Evolutionary conservation across 441 rosid species (phyloP).

Genomic region (Sinapis alba): DNA sequence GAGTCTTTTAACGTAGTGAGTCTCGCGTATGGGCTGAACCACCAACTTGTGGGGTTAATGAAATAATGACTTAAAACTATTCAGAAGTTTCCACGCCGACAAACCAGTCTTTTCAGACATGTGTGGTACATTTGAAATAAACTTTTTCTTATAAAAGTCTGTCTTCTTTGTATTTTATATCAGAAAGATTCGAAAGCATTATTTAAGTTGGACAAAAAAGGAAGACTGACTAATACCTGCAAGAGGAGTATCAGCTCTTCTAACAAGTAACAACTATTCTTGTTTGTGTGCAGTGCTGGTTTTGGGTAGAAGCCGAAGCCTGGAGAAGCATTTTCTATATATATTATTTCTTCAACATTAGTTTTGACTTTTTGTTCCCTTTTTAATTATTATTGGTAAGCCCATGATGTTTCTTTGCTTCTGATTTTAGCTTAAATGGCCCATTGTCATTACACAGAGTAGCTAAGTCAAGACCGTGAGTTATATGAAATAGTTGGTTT

Average conservation of each 20-base stretch:
- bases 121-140: not conserved
- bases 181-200: not conserved
- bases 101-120: not conserved
- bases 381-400: too few species aligned
- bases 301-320: too few species aligned
- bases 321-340: too few species aligned
- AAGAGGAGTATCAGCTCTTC: not conserved
- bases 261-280: too few species aligned
- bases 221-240: not conserved
- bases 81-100: not conserved
- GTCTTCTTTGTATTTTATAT: not conserved
- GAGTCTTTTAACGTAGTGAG: not conserved
- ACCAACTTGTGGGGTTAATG: not conserved
- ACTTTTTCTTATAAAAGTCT: not conserved
- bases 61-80: not conserved
- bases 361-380: too few species aligned
- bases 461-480: not conserved
- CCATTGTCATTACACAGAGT: too few species aligned
- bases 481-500: not conserved
- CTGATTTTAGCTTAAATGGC: too few species aligned
- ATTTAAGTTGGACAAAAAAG: not conserved
- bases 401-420: too few species aligned
- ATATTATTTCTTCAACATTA: too few species aligned
- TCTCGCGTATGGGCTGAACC: not conserved
- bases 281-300: too few species aligned